Base-by-base conservation (phyloP, 2,329 filamentous ascomycete species). In the Botryotinia calthae region DNA sequence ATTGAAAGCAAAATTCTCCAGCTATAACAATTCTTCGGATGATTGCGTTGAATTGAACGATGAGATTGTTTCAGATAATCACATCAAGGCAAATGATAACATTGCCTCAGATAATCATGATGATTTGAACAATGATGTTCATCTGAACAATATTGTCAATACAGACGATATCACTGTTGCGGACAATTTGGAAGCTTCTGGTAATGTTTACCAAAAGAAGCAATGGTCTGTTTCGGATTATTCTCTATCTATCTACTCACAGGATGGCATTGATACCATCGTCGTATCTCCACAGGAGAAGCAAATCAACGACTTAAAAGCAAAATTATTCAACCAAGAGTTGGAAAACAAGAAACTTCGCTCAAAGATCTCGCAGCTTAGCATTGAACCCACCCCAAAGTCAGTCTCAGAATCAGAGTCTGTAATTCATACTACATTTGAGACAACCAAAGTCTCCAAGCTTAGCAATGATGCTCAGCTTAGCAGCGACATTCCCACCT, bases 211-310 rank as follows among this genome's bases (percentile, higher is more conserved):
- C 31, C 64, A 66, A 54, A n/a, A 40, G 25, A 66, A 54, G 5
- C 37, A 40, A 34, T 66, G 34, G 31, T 48, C 64, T 20, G 20
- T 5, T n/a, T 66, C 64, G n/a, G 8, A 54, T 40, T 66, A 40
- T 16, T 66, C 64, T 10, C 22, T 40, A 10, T 66, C 64, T 34
- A 54, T 54, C 46, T 66, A 66, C 34, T 66, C 64, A 54, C 64
- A 66, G n/a, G 46, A 66, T 20, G 46, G 64, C 3, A 54, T 66
- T 0, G 46, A 66, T 8, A 34, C 37, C 4, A 20, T 66, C 31
- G 16, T 22, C 25, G 9, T 40, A 16, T 40, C 64, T 54, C 46
- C 46, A 37, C 16, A 54, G 31, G 46, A 37, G 34, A 66, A 22
- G 8, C 1, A 54, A n/a, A 28, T 66, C 22, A 66, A 54, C 16